Evolutionary conservation across 352 stramenopile genomes (phyloP), one percentile per base, ranked within the genome.

Genomic region (Phytophthora multivora): DNA sequence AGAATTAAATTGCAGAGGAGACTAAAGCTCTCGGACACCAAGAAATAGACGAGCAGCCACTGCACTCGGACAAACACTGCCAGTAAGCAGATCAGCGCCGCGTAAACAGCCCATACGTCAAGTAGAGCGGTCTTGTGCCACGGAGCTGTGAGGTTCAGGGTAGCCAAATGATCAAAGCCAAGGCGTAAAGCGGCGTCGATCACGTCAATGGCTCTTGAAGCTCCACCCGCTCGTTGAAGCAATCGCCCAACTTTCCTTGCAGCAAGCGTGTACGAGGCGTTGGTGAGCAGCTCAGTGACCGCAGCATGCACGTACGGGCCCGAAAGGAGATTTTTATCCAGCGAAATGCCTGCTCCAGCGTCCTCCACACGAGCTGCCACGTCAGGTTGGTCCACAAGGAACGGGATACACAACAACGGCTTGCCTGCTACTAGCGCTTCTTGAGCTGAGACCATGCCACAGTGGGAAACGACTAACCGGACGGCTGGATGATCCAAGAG

Each of bases 341-440:
- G 62, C 13, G 71, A 41, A 23, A 91, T 57, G 2, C 88, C 88
- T 12, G 83, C 85, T 12, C 86, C 86, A 1, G 87, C 71, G 49
- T 96, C 88, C 6, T 74, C 75, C 15, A 96, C 83, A 1, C 89
- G 84, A 15, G 87, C 84, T 0, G 89, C 85, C 1, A 97, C 80
- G 56, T 96, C 89, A 0, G 81, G 84, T 57, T 97, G 89, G 61
- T 97, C 89, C 13, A 88, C 80, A 35, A 95, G 66, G 49, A 96
- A 96, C n/a, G 89, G 89, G 16, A 97, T 89, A 57, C 89, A 97
- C 15, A 97, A 52, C 56, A 97, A 56, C 13, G 88, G 88, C 49
- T 91, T 95, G 46, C 73, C 68, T 49, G 90, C 83, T 7, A 92
- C 70, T 10, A 96, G 69, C 11, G 80, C 80, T 62, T 96, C 87